Evolutionary conservation across 352 stramenopile species (phyloP).

Genomic region (Halophytophthora polymorphica): DNA sequence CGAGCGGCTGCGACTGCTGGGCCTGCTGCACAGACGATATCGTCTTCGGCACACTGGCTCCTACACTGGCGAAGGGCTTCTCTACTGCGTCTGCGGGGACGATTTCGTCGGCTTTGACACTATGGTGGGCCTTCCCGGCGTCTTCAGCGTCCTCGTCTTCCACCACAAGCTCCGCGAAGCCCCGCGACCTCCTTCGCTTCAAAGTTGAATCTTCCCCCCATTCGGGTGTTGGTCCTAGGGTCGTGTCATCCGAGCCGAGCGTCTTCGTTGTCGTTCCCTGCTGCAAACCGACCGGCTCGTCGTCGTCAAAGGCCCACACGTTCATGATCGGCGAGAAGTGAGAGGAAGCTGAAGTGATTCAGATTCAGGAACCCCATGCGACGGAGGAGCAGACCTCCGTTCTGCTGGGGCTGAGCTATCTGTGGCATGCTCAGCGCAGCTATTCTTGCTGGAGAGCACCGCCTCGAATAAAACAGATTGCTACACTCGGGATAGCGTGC

Average conservation of each 20-base stretch:
- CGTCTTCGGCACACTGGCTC: neutral
- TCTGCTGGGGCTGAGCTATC: no score
- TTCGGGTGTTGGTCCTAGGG: conserved; percentile 7
- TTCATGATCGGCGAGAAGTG: conserved; percentile 17
- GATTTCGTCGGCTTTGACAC: conserved; percentile 26
- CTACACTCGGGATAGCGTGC: neutral
- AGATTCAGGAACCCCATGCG: no score
- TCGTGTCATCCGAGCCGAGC: conserved; percentile 10
- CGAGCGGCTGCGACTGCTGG: conserved; percentile 2
- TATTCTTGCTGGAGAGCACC: no score
- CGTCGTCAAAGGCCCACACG: conserved; percentile 17
- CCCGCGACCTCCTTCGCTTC: conserved; percentile 16
- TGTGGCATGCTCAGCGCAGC: no score
- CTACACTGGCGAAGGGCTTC: neutral
- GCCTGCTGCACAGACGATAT: neutral
- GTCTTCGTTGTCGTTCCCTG: conserved; percentile 7
- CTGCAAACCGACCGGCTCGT: conserved; percentile 5
- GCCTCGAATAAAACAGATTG: neutral
- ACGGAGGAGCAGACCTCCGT: no score
- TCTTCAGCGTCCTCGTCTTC: conserved; percentile 18
- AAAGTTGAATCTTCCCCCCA: conserved; percentile 8
- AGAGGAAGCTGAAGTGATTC: conserved; percentile 13
- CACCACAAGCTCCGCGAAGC: conserved; percentile 24
- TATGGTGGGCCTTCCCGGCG: conserved; percentile 7
- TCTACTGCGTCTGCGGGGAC: conserved; percentile 22